Evolutionary conservation across 352 stramenopile species (phyloP).

Genomic region (Phytophthora sp.): DNA sequence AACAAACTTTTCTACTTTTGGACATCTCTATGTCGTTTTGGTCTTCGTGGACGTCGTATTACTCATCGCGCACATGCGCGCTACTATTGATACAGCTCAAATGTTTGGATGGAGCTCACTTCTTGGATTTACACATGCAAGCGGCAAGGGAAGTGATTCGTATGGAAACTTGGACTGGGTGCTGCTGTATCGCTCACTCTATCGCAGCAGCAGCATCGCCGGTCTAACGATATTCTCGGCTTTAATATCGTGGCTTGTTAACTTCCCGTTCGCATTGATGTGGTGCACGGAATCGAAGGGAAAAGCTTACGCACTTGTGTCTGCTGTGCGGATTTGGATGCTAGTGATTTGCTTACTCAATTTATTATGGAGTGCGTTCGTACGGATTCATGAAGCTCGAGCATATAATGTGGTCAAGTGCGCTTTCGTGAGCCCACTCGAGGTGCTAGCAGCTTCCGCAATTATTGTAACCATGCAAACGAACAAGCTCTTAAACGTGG

Average conservation of each 20-base stretch:
- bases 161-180: constrained; percentile 45
- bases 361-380: constrained; percentile 45
- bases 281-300: constrained; percentile 41
- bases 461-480: constrained; percentile 38
- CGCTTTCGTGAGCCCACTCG: constrained; percentile 46
- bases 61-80: constrained; percentile 34
- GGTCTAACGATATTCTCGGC: constrained; percentile 50
- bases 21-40: constrained; percentile 56
- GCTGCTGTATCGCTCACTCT: constrained; percentile 60
- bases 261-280: constrained; percentile 54
- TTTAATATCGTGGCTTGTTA: constrained; percentile 57
- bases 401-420: constrained; percentile 49
- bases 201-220: constrained; percentile 48
- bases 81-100: constrained; percentile 39
- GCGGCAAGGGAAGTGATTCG: constrained; percentile 4
- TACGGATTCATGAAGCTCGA: constrained; percentile 36
- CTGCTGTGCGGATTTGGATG: constrained; percentile 56
- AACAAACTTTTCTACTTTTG: constrained; percentile 64
- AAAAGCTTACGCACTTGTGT: constrained; percentile 41
- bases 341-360: constrained; percentile 49
- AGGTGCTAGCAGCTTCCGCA: constrained; percentile 44
- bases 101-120: constrained; percentile 44
- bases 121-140: constrained; percentile 13
- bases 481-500: constrained; percentile 33
- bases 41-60: constrained; percentile 49